phyloP scores from a whole-genome alignment of 2,329 filamentous ascomycete species.

The Stachybotrys elegans region DNA sequence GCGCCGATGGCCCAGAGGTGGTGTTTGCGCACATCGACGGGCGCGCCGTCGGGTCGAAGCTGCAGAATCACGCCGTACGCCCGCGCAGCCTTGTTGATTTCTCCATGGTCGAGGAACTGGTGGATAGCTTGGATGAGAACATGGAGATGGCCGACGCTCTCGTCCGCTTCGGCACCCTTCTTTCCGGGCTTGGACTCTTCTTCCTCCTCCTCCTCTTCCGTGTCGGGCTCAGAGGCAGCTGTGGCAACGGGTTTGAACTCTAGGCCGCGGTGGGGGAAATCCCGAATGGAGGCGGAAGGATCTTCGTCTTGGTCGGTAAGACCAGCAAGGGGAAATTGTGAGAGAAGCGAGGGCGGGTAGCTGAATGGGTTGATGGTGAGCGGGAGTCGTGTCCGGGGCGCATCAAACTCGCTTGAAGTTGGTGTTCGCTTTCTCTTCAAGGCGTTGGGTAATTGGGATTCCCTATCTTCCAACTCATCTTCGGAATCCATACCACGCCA shows the following conservation, averaged over 20 bases:
- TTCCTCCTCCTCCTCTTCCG: slow-evolving; percentile 22
- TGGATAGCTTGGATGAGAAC: slow-evolving; percentile 67
- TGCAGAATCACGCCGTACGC: slow-evolving; percentile 72
- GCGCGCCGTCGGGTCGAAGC: slow-evolving; percentile 31
- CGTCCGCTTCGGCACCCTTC: slow-evolving; percentile 7
- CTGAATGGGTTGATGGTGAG: slow-evolving; percentile 51
- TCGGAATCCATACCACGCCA: too few relatives aligned
- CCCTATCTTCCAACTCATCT: too few relatives aligned
- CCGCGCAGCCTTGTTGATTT: slow-evolving; percentile 66
- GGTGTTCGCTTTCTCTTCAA: too few relatives aligned
- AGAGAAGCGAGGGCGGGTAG: slow-evolving; percentile 45
- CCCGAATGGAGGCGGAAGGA: slow-evolving; percentile 30
- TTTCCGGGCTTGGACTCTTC: slow-evolving; percentile 10
- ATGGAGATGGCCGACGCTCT: slow-evolving; percentile 47
- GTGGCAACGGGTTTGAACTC: background rate
- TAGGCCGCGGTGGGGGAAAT: slow-evolving; percentile 47
- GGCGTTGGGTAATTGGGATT: too few relatives aligned
- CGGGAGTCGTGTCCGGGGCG: too few relatives aligned
- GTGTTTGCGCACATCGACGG: slow-evolving; percentile 63
- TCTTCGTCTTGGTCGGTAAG: slow-evolving; percentile 40
- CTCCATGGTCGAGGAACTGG: slow-evolving; percentile 63
- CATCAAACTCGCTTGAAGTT: too few relatives aligned
- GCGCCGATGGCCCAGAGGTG: slow-evolving; percentile 79
- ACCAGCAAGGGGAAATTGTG: slow-evolving; percentile 50
- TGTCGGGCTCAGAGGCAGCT: slow-evolving; percentile 73